phyloP scores from a whole-genome alignment of 1,284 basidiomycete species.

The Phellopilus nigrolimitatus region DNA sequence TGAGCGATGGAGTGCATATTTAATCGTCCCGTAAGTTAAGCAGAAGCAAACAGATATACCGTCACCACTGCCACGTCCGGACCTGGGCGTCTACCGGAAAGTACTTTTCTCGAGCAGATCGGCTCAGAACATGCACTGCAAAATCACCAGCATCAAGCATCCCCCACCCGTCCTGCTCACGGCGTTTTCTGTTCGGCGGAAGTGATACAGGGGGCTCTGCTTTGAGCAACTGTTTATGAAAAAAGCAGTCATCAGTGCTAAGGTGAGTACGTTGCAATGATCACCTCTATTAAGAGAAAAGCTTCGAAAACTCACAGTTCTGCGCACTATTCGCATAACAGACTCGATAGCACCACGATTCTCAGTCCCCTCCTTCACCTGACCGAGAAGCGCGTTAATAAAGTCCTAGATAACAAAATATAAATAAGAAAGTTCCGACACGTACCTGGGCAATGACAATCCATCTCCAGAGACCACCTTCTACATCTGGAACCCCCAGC shows the following conservation, averaged over 20 bases:
- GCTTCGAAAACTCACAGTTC: constrained; percentile 43
- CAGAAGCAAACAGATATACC: not conserved
- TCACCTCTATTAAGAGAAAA: constrained; percentile 8
- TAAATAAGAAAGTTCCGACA: not conserved
- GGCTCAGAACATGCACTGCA: constrained; percentile 69
- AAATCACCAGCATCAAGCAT: constrained; percentile 76
- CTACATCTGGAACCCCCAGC: constrained; percentile 49
- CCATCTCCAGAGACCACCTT: constrained; percentile 67
- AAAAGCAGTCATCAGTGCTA: constrained; percentile 3
- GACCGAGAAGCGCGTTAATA: constrained; percentile 1
- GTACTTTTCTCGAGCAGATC: constrained; percentile 56
- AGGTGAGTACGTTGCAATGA: not conserved
- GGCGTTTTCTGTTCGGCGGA: constrained; percentile 54
- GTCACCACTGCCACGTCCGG: constrained; percentile 30
- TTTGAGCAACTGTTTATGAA: constrained; percentile 42
- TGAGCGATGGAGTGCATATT: constrained; percentile 5
- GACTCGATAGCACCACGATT: constrained; percentile 68
- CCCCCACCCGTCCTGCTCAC: constrained; percentile 67
- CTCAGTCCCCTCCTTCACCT: constrained; percentile 83
- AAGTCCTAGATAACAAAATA: not conserved
- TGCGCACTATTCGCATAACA: constrained; percentile 60
- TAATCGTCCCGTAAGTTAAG: constrained; percentile 4
- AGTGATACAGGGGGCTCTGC: constrained; percentile 51
- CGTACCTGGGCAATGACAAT: constrained; percentile 62
- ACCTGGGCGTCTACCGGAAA: constrained; percentile 38